Percentiles rank a stretch among this genome's conserved stretches.
These are phyloP conservation scores for Arachnopeziza araneosa DNA, from an alignment of 2,329 filamentous ascomycete genomes.

Conservation along the genomic window DNA sequence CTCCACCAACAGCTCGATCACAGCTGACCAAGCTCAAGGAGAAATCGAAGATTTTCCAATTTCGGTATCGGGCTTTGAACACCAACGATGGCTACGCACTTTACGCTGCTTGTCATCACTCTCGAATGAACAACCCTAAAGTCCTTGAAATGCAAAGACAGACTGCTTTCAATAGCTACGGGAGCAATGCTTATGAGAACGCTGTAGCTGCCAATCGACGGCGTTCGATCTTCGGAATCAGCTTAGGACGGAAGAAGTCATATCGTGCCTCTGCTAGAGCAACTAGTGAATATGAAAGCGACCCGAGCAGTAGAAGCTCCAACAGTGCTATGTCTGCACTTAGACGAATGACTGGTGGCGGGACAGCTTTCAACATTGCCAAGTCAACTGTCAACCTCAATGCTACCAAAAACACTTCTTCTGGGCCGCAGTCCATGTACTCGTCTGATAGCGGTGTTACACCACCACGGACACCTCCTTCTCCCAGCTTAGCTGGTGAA, in stretches of 20 bases:
- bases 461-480: conserved; percentile 25
- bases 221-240: conserved; percentile 44
- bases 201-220: conserved; percentile 38
- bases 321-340: conserved; percentile 65
- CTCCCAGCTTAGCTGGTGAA: conserved; percentile 15
- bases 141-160: conserved; percentile 59
- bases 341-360: conserved; percentile 64
- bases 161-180: conserved; percentile 60
- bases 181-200: conserved; percentile 40
- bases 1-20: conserved; percentile 69
- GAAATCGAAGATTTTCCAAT: conserved; percentile 48
- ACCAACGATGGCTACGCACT: conserved; percentile 73
- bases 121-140: conserved; percentile 84
- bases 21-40: conserved; percentile 47
- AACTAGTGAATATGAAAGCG: conserved; percentile 51
- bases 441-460: conserved; percentile 35
- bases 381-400: conserved; percentile 62
- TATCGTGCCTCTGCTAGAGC: conserved; percentile 58
- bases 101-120: conserved; percentile 81
- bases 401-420: conserved; percentile 34
- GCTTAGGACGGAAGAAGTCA: conserved; percentile 55
- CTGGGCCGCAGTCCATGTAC: conserved; percentile 43
- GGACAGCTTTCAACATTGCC: conserved; percentile 74
- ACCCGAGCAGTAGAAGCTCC: conserved; percentile 69
- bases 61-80: conserved; percentile 72